These are phyloP conservation scores for Henckelia pumila DNA, from an alignment of 257 asterid species.

Conservation along the genomic window DNA sequence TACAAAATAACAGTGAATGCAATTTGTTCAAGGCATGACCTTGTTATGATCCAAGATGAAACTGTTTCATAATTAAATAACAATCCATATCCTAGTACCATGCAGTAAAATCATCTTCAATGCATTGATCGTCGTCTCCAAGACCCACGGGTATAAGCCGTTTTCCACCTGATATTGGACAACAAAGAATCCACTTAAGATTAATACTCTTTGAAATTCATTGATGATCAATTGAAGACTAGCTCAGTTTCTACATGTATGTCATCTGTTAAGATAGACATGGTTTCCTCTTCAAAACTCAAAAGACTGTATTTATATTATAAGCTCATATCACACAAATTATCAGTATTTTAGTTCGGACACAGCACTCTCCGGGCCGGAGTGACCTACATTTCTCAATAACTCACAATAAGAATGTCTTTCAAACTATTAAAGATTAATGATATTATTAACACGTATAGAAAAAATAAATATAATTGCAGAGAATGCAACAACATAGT, in stretches of 20 bases:
- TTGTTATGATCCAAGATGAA: not conserved
- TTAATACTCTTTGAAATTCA: too few relatives aligned
- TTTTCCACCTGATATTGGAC: conserved; percentile 65
- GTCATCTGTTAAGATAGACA: not conserved
- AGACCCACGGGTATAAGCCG: conserved; percentile 84
- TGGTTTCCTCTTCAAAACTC: not conserved
- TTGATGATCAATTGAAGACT: not conserved
- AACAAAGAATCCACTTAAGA: not conserved
- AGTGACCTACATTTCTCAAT: not conserved
- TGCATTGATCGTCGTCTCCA: conserved; percentile 98
- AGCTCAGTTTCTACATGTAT: not conserved
- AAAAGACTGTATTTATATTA: not conserved
- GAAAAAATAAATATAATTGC: not conserved
- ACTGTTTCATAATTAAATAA: not conserved
- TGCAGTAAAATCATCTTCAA: conserved; percentile 94
- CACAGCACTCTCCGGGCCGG: not conserved
- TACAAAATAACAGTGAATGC: conserved; percentile 26
- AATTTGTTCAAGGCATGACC: not conserved
- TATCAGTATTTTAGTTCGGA: not conserved
- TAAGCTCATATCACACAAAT: not conserved
- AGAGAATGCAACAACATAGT: not conserved
- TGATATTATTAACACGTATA: too few relatives aligned
- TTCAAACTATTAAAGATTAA: not conserved
- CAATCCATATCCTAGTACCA: conserved; percentile 46
- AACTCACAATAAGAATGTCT: not conserved